Evolutionary conservation across 306 rosid genomes (phyloP), one percentile per base, ranked within the genome.

Genomic region (Lotus japonicus): DNA sequence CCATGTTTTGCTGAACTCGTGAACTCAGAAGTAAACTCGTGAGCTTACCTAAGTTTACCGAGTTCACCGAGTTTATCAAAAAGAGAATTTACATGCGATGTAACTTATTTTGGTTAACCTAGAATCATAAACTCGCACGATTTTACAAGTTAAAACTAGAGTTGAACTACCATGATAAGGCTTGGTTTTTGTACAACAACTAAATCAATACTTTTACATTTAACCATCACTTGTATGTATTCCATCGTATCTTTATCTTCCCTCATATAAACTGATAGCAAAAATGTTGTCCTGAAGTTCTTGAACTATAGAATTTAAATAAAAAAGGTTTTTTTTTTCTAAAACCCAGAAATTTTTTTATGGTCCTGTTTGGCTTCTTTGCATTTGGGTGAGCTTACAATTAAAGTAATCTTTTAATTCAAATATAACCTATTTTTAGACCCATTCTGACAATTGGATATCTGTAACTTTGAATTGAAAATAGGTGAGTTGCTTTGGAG

Each of bases 401-500:
- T 43, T 43, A 5, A 64, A 70, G 64, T 28, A 16, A 59, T 16
- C 21, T 41, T 78, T 71, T 70, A 57, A 38, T 55, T 58, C 70
- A 35, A 69, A 51, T 52, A 18, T 45, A 18, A 11, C 42, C 31
- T 4, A 38, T 45, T 77, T 77, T 73, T 64, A 17, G 48, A 39
- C 11, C 17, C 23, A 4, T 19, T 26, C 64, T 36, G 39, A 51
- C 13, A 39, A 68, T 68, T 48, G 11, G 53, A 76, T 44, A 55
- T 21, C 69, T 61, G 74, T 62, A 46, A 44, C 9, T 71, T 63
- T 54, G 53, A 52, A 39, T 60, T 73, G 65, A 81, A 44, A 72
- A 42, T 63, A 95, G 99, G 96, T 95, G 65, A 95, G 97, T 75
- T 95, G 99, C 89, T 90, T 77, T 43, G 99, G 99, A 17, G 89